These are phyloP conservation scores for Panicum miliaceum DNA, from an alignment of 176 grass and related monocot genomes.

Conservation along the genomic window DNA sequence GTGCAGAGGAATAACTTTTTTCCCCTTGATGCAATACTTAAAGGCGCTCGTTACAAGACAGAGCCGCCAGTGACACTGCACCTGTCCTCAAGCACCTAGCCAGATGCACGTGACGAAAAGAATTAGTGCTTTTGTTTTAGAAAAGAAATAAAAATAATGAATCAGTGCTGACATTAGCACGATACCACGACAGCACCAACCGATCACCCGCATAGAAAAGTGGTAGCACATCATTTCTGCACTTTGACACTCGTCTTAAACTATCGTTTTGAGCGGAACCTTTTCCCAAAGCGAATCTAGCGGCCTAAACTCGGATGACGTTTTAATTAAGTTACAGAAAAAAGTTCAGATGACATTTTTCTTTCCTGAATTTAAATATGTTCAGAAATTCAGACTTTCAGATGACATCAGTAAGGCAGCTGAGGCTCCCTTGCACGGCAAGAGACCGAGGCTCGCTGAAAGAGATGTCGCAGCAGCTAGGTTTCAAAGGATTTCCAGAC, in stretches of 20 bases:
- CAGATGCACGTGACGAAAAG: not conserved
- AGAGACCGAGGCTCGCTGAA: not conserved
- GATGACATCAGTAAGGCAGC: not conserved
- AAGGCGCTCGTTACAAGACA: not conserved
- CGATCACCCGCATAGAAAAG: not conserved
- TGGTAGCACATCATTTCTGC: not conserved
- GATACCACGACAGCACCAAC: not conserved
- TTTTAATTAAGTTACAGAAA: no score
- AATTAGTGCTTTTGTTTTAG: not conserved
- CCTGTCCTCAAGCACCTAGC: not conserved
- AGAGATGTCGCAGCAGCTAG: not conserved
- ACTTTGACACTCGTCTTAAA: conserved; percentile 37
- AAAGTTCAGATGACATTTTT: not conserved
- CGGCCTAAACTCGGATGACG: conserved; percentile 2
- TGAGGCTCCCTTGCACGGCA: not conserved
- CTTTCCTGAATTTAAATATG: not conserved
- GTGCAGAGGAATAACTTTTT: conserved; percentile 11
- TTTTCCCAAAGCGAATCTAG: conserved; percentile 12
- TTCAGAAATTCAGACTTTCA: no score
- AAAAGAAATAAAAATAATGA: not conserved
- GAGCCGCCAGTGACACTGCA: not conserved
- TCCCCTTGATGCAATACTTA: not conserved
- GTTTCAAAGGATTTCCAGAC: not conserved
- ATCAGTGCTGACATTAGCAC: not conserved
- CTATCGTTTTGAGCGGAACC: not conserved